Conservation (phyloP, 495 filamentous ascomycete genomes). For the Trichoderma reesei region DNA sequence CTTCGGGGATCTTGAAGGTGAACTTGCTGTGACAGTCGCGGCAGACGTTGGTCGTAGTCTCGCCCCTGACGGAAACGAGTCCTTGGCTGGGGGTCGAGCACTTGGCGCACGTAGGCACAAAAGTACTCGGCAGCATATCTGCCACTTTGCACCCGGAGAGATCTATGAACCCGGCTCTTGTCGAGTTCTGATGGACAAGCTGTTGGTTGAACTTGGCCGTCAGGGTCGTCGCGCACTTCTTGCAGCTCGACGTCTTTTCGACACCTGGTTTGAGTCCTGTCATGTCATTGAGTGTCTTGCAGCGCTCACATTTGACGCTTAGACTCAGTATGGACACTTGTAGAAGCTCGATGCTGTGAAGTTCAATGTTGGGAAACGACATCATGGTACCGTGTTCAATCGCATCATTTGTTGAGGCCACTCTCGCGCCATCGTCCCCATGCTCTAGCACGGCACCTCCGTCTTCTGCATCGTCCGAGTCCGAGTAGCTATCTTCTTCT, state of each 20-base stretch:
- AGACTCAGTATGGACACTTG: slow-evolving; percentile 61
- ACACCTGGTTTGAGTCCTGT: slow-evolving; percentile 46
- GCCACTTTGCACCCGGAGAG: slow-evolving; percentile 65
- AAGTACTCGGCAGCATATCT: slow-evolving; percentile 71
- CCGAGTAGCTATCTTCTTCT: slow-evolving; percentile 32
- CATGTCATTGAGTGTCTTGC: slow-evolving; percentile 67
- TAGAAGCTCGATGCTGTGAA: slow-evolving; percentile 73
- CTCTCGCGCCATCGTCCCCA: slow-evolving; percentile 29
- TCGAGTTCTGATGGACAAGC: slow-evolving; percentile 66
- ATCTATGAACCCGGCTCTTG: slow-evolving; percentile 76
- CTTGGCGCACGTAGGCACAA: slow-evolving; percentile 70
- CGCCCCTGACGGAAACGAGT: slow-evolving; percentile 61
- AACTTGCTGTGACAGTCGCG: slow-evolving; percentile 76
- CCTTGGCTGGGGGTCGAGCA: slow-evolving; percentile 68
- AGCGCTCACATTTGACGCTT: slow-evolving; percentile 73
- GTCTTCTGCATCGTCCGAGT: slow-evolving; percentile 33
- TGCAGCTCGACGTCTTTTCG: slow-evolving; percentile 47
- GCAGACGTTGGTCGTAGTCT: slow-evolving; percentile 68
- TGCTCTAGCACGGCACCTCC: slow-evolving; percentile 25
- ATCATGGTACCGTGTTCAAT: slow-evolving; percentile 61
- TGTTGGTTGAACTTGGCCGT: slow-evolving; percentile 63
- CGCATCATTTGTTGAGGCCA: slow-evolving; percentile 20
- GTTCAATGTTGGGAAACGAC: slow-evolving; percentile 72
- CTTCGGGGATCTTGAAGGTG: slow-evolving; percentile 69
- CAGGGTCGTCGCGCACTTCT: slow-evolving; percentile 64